Percentiles rank a stretch among this genome's conserved stretches.
Conservation (phyloP, 1,284 basidiomycete genomes). For the Heterobasidion parviporum region DNA sequence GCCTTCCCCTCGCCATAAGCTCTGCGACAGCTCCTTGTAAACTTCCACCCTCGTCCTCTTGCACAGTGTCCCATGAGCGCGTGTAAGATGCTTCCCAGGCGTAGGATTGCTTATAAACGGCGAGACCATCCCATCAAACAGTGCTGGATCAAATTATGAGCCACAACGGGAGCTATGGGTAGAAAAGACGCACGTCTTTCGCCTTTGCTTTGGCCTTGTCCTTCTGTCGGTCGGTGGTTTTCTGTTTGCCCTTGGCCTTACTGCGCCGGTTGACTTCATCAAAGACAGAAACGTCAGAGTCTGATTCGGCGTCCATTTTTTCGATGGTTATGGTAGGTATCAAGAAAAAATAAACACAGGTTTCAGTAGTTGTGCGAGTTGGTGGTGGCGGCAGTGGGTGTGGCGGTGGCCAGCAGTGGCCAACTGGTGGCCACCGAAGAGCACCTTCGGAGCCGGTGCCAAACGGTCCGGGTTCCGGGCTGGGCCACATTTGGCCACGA, state of each 20-base stretch:
- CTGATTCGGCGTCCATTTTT: conserved; percentile 41
- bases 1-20: conserved; percentile 76
- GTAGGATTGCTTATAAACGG: conserved; percentile 57
- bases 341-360: no score
- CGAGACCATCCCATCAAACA: not conserved
- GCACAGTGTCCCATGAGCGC: conserved; percentile 93
- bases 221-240: conserved; percentile 29
- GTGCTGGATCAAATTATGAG: not conserved
- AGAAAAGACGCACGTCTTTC: conserved; percentile 35
- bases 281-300: conserved; percentile 37
- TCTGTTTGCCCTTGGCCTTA: conserved; percentile 33
- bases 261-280: conserved; percentile 31
- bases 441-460: no score
- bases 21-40: conserved; percentile 86
- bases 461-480: no score
- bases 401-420: no score
- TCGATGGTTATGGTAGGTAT: not conserved
- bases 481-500: no score
- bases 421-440: no score
- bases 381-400: no score
- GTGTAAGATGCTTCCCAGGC: conserved; percentile 96
- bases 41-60: conserved; percentile 92
- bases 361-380: no score
- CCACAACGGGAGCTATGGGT: not conserved
- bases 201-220: conserved; percentile 36